These are phyloP conservation scores for Madurella mycetomatis DNA, from an alignment of 2,329 filamentous ascomycete species.

Conservation along the genomic window DNA sequence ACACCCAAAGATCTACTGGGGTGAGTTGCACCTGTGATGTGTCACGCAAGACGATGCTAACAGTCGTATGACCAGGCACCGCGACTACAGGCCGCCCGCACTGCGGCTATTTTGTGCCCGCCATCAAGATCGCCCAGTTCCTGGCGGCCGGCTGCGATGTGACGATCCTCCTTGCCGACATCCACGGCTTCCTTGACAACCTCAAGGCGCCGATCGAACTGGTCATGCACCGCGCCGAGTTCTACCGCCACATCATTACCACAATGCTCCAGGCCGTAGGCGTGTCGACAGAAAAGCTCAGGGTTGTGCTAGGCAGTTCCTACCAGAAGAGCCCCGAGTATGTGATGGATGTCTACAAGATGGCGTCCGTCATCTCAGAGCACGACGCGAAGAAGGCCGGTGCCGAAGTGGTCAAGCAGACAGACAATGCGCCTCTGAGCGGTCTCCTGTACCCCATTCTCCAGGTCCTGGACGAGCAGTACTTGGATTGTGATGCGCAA, in stretches of 20 bases:
- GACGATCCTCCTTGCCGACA: slow-evolving; percentile 70
- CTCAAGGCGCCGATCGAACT: slow-evolving; percentile 85
- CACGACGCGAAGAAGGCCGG: slow-evolving; percentile 86
- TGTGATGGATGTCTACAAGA: slow-evolving; percentile 80
- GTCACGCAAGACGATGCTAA: neutral
- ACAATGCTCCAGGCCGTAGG: slow-evolving; percentile 71
- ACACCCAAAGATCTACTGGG: slow-evolving; percentile 80
- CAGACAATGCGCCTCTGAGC: slow-evolving; percentile 66
- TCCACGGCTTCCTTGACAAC: slow-evolving; percentile 74
- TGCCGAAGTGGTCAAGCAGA: slow-evolving; percentile 92
- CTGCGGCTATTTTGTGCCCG: slow-evolving; percentile 82
- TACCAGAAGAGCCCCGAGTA: slow-evolving; percentile 75
- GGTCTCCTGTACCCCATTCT: slow-evolving; percentile 81
- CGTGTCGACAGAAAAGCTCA: slow-evolving; percentile 71
- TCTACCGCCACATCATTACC: slow-evolving; percentile 76
- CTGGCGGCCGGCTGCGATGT: slow-evolving; percentile 80
- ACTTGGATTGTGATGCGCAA: slow-evolving; percentile 82
- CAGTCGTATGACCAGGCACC: slow-evolving; percentile 47
- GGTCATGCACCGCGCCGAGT: slow-evolving; percentile 74
- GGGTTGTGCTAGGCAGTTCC: slow-evolving; percentile 77
- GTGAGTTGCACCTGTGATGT: slow-evolving; percentile 33
- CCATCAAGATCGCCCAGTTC: slow-evolving; percentile 85
- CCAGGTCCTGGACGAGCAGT: slow-evolving; percentile 86
- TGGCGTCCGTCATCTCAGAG: slow-evolving; percentile 66
- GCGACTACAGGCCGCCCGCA: slow-evolving; percentile 85